phyloP scores from a whole-genome alignment of 129 eudicot genomes.

The Silybum marianum region DNA sequence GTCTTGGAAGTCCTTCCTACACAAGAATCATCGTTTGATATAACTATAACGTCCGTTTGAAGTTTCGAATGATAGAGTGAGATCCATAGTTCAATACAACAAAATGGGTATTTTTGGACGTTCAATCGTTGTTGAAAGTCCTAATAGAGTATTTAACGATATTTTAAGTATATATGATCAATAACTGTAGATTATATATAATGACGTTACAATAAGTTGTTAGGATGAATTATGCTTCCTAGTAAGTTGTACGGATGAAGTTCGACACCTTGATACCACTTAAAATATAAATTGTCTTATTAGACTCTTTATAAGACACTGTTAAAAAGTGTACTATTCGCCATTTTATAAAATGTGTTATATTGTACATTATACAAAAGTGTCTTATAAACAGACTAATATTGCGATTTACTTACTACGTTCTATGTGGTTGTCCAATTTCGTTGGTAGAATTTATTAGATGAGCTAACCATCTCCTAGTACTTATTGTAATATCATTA shows the following conservation, averaged over 20 bases:
- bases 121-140: neutral
- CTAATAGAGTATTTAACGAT: neutral
- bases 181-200: neutral
- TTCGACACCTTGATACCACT: neutral
- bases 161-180: neutral
- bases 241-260: neutral
- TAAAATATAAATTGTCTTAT: neutral
- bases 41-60: neutral
- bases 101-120: neutral
- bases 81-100: neutral
- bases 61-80: neutral
- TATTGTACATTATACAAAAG: neutral
- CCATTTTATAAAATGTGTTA: neutral
- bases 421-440: neutral
- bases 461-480: too few species aligned
- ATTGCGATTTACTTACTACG: neutral
- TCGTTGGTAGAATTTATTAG: too few species aligned
- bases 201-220: neutral
- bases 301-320: neutral
- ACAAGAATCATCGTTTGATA: constrained; percentile 7
- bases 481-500: neutral
- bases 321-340: neutral
- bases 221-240: neutral
- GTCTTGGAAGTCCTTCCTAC: constrained; percentile 30
- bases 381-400: neutral